Evolutionary conservation across 2,329 filamentous ascomycete species (phyloP), one percentile per base, ranked within the genome.

Genomic region (Ophiognomonia clavigignenti-juglandacearum): DNA sequence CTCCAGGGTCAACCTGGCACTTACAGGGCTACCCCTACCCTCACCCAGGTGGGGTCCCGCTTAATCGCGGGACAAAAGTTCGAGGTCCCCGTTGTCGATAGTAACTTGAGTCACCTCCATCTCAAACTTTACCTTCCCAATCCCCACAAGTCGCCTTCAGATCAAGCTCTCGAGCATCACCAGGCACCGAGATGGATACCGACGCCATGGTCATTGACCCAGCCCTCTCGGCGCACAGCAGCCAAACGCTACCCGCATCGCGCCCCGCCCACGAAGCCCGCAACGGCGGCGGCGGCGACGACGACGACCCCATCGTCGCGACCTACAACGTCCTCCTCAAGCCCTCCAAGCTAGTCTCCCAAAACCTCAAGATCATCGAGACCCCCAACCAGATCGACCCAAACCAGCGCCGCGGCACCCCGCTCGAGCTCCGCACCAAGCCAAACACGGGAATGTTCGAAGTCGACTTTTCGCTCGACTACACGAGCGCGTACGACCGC

Each of bases 321-420:
- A 82, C 78, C 53, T 97, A 96, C 77, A 80, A 88, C 61, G 82
- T 97, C 65, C 92, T 85, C 69, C 82, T 96, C 61, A 96, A 91
- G 57, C 85, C 88, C 19, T 71, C 77, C 18, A 78, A 86, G 38
- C 74, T 82, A 4, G 63, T 68, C 14, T 72, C 74, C 58, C 82
- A 80, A 50, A 77, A 84, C 55, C 79, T 90, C 50, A 85, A 92
- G 58, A 79, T 97, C 53, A 79, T 98, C 38, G 91, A 97, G 70
- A 95, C 95, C 65, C 85, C 91, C 22, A 91, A 91, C 67, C 86
- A 88, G 53, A 74, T 75, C 32, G 73, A 80, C 48, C 73, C 78
- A 34, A 77, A 84, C 53, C 61, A 67, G 10, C 59, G 67, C 39
- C 65, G 61, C 44, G 56, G 61, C 44, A 56, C 79, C 19, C 86